Base-by-base conservation (phyloP, 331 rosid genomes). In the Quercus lobata region DNA sequence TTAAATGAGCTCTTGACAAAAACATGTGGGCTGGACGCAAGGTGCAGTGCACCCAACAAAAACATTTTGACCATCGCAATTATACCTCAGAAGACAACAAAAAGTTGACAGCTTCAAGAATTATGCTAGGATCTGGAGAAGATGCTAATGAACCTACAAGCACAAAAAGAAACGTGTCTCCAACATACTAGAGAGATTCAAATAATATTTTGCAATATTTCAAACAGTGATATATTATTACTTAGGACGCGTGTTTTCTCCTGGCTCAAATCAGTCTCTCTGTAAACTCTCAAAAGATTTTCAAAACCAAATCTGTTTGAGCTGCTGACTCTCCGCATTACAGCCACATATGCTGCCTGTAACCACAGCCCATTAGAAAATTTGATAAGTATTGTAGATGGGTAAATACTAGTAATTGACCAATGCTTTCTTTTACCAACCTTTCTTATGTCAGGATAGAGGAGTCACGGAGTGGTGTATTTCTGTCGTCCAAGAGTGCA, bases 191-290 rank as follows among this genome's bases (percentile, higher is more conserved):
- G 57, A 54, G 57, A 54, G 57, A 54, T 54, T 54, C 44, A 17
- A 35, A 58, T 76, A 35, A 58, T 76, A 44, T 18, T 56, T 53
- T 53, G 37, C 27, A 46, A n/a, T 35, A 79, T 21, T 85, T 83
- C 41, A 44, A 75, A 11, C 57, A 21, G 73, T 44, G 57, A 24
- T 30, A 16, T 18, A 29, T 69, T 71, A 57, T 87, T 91, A 94
- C 98, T 78, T 81, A 94, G 84, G 85, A 94, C 83, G 78, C 94
- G 92, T 61, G 92, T 90, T 86, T 89, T 94, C 90, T 94, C 97
- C 87, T 89, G 92, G 84, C 95, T 91, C 37, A 88, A 71, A 81
- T 92, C 98, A 75, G 88, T 85, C 88, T 94, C 98, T 80, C 91
- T 89, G 49, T 92, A 94, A 27, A 94, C 60, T 85, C 89, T 87